A percentile compares a stretch with the other conserved stretches of the same genome.
These are phyloP conservation scores for Lunasporangiospora selenospora DNA, from an alignment of 192 early-diverging fungal genomes.

Conservation along the genomic window DNA sequence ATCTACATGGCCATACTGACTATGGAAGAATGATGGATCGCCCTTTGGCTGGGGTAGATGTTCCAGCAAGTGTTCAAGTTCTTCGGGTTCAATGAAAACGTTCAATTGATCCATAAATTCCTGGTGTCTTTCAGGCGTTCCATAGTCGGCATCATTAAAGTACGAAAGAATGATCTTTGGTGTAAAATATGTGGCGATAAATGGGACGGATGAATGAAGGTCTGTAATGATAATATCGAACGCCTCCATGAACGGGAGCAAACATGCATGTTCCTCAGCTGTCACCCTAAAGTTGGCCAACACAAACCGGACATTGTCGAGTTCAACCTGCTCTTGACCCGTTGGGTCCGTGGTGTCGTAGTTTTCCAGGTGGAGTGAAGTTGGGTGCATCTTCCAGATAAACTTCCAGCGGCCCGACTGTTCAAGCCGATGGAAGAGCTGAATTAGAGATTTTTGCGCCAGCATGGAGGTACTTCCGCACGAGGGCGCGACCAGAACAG, in stretches of 20 bases:
- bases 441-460: constrained; percentile 36
- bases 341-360: constrained; percentile 21
- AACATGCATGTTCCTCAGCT: constrained; percentile 37
- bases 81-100: constrained; percentile 34
- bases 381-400: constrained; percentile 51
- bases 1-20: constrained; percentile 48
- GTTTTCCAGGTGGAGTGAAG: constrained; percentile 25
- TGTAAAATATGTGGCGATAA: constrained; percentile 48
- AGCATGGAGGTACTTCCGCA: constrained; percentile 44
- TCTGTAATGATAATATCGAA: constrained; percentile 48
- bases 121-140: constrained; percentile 32
- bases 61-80: constrained; percentile 25
- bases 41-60: constrained; percentile 32
- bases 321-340: constrained; percentile 24
- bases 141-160: constrained; percentile 49
- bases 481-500: constrained; percentile 39
- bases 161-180: constrained; percentile 47
- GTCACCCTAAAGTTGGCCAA: constrained; percentile 36
- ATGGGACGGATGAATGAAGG: constrained; percentile 46
- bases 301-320: constrained; percentile 40
- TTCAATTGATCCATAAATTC: constrained; percentile 47
- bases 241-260: constrained; percentile 48
- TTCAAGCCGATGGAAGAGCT: constrained; percentile 41
- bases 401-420: constrained; percentile 41
- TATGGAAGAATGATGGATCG: constrained; percentile 44